phyloP scores from a whole-genome alignment of 176 grass and related monocot genomes.

The maize (Zea mays) region DNA sequence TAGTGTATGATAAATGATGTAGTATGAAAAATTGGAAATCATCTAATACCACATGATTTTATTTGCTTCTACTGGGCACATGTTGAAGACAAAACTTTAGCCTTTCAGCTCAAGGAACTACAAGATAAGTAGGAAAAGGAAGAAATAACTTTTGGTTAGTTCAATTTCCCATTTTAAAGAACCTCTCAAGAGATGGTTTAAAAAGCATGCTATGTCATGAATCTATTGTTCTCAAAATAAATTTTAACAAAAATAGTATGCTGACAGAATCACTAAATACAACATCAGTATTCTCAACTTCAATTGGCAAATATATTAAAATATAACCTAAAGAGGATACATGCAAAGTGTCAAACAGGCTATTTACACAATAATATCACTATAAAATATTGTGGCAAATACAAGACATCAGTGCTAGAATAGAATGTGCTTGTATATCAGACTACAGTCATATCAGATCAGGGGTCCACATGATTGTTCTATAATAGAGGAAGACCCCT shows the following conservation, averaged over 20 bases:
- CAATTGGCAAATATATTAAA: neutral
- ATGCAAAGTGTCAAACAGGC: neutral
- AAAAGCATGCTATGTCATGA: neutral
- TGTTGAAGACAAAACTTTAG: neutral
- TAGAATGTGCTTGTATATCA: too few relatives aligned
- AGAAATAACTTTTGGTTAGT: neutral
- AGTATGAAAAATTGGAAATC: too few relatives aligned
- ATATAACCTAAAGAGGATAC: conserved; percentile 1
- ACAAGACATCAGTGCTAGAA: neutral
- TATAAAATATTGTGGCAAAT: neutral
- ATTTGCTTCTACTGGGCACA: conserved; percentile 14
- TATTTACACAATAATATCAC: neutral
- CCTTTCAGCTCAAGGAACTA: conserved; percentile 1
- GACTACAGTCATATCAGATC: too few relatives aligned
- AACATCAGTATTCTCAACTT: neutral
- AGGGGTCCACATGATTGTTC: too few relatives aligned
- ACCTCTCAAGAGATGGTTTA: neutral
- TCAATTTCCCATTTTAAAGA: conserved; percentile 2
- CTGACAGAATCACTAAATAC: neutral
- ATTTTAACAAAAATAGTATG: neutral
- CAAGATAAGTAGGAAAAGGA: neutral
- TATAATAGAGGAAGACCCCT: too few relatives aligned
- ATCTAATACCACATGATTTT: neutral
- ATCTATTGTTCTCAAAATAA: neutral
- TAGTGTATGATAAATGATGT: too few relatives aligned